Conservation (phyloP, 148 eudicot species). For the Vaccinium darrowii region DNA sequence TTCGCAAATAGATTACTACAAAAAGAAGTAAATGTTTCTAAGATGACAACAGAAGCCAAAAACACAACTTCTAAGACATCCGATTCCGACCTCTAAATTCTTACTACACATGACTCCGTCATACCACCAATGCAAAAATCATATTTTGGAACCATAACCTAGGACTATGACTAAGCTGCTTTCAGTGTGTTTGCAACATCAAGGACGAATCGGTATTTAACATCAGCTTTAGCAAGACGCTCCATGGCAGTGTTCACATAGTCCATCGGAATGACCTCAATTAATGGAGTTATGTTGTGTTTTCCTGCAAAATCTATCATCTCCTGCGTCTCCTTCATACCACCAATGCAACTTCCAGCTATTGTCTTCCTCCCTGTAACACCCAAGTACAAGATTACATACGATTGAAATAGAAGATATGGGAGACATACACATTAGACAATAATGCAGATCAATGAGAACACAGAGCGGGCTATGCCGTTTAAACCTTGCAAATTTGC, state of each 20-base stretch:
- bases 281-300: neutral
- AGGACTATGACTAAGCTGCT: neutral
- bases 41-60: neutral
- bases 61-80: neutral
- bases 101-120: neutral
- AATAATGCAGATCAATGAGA: too few species aligned
- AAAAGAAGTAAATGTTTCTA: neutral
- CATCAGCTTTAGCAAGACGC: neutral
- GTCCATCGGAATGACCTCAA: neutral
- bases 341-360: neutral
- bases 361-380: neutral
- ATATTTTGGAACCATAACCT: neutral
- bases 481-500: neutral
- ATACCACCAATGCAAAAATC: neutral
- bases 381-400: neutral
- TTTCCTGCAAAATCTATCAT: neutral
- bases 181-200: slow-evolving; percentile 5
- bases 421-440: neutral
- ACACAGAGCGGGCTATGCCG: too few species aligned
- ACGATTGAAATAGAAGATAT: neutral
- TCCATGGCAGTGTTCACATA: slow-evolving; percentile 9
- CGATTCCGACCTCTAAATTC: neutral
- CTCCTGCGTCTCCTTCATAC: neutral
- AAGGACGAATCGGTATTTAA: slow-evolving; percentile 6
- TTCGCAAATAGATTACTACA: neutral